Percentiles rank a stretch among this genome's conserved stretches.
phyloP scores from a whole-genome alignment of 257 asterid species.

The Rubia yunnanensis region DNA sequence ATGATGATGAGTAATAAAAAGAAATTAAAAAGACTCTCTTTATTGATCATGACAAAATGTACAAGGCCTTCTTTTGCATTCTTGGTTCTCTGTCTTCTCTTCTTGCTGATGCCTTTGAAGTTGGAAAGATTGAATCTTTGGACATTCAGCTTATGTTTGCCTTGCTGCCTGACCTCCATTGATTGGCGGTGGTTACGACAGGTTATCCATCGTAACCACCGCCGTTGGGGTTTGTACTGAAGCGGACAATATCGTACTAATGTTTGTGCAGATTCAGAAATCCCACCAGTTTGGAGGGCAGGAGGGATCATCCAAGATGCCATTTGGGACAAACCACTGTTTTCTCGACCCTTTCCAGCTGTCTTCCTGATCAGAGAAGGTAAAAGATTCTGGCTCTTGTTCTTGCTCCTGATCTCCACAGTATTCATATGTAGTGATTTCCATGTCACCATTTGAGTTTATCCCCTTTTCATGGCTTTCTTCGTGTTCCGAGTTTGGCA shows the following conservation, averaged over 20 bases:
- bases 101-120: background rate
- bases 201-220: too few relatives aligned
- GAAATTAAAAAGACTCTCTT: background rate
- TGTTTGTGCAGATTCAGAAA: conserved; percentile 8
- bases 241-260: background rate
- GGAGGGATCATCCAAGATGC: conserved; percentile 33
- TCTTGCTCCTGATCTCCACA: conserved; percentile 13
- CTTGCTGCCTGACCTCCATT: background rate
- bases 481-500: background rate
- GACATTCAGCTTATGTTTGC: background rate
- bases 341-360: conserved; percentile 33
- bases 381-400: conserved; percentile 24
- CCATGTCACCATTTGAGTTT: background rate
- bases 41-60: background rate
- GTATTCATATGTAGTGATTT: conserved; percentile 12
- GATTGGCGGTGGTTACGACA: too few relatives aligned
- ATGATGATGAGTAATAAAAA: background rate
- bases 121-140: background rate
- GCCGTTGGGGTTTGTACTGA: background rate
- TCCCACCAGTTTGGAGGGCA: conserved; percentile 40
- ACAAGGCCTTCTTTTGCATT: background rate
- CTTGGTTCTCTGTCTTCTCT: background rate
- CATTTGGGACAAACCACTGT: conserved; percentile 32
- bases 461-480: conserved; percentile 2
- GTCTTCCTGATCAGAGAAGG: conserved; percentile 31